Evolutionary conservation across 371 early-diverging fungal genomes (phyloP).

Genomic region (Smittium culicis): DNA sequence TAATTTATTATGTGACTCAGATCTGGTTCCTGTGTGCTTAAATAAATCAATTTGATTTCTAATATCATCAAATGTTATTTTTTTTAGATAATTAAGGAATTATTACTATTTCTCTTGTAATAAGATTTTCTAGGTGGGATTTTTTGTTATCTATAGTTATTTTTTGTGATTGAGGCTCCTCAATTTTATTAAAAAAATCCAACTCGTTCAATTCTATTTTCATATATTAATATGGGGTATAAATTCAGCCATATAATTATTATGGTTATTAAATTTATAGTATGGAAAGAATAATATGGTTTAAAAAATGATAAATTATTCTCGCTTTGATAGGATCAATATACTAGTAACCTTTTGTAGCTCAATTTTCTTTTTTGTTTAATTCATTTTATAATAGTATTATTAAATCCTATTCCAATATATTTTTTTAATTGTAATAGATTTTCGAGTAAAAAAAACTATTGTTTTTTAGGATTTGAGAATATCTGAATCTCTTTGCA

Average conservation of each 20-base stretch:
- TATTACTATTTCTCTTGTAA: not conserved
- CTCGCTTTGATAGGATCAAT: not conserved
- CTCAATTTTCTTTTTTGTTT: not conserved
- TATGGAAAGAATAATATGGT: not conserved
- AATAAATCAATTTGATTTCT: not conserved
- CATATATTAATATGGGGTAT: not conserved
- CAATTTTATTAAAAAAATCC: not conserved
- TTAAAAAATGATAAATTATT: not conserved
- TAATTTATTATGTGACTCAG: not conserved
- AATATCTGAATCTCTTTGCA: not conserved
- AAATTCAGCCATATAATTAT: not conserved
- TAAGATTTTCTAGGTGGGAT: not conserved
- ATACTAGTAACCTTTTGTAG: not conserved
- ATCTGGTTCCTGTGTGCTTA: not conserved
- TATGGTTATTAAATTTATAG: not conserved
- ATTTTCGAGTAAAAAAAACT: not conserved
- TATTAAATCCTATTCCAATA: not conserved
- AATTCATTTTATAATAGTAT: not conserved
- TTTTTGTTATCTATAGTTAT: not conserved
- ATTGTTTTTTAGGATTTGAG: not conserved
- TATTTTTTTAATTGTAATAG: not conserved
- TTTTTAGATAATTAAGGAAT: not conserved
- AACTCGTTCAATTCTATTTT: not conserved
- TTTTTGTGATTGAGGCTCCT: not conserved
- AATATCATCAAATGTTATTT: not conserved